Evolutionary conservation across 75 land plant genomes (phyloP).

Genomic region (Pinus albicaulis): DNA sequence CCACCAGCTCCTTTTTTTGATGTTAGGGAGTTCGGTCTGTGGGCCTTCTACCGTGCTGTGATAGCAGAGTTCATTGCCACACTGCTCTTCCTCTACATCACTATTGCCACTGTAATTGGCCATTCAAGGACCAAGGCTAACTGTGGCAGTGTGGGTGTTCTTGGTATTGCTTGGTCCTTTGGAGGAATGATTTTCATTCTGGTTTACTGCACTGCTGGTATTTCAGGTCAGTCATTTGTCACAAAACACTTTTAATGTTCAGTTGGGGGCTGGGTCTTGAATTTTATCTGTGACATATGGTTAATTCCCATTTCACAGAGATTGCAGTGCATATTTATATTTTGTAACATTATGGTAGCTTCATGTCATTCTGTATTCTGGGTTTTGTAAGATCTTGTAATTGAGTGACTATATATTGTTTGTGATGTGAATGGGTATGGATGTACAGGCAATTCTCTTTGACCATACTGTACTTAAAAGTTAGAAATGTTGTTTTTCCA

Average conservation of each 20-base stretch:
- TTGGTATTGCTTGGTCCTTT: slow-evolving; percentile 77
- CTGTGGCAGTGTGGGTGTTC: slow-evolving; percentile 62
- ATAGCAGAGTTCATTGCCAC: slow-evolving; percentile 82
- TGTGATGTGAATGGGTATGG: too few relatives aligned
- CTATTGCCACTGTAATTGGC: slow-evolving; percentile 61
- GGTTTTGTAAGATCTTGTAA: too few relatives aligned
- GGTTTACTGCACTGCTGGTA: slow-evolving; percentile 49
- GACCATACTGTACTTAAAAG: too few relatives aligned
- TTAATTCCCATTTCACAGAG: too few relatives aligned
- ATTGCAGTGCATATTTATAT: too few relatives aligned
- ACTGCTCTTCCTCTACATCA: slow-evolving; percentile 71
- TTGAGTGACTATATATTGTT: too few relatives aligned
- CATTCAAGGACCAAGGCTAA: slow-evolving; percentile 12
- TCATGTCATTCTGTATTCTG: background rate
- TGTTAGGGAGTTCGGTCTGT: slow-evolving; percentile 37
- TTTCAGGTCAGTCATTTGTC: slow-evolving; percentile 19
- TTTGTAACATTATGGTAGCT: too few relatives aligned
- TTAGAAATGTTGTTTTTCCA: too few relatives aligned
- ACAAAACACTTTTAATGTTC: too few relatives aligned
- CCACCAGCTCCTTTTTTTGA: slow-evolving; percentile 52
- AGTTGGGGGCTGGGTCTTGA: background rate
- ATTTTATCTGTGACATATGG: too few relatives aligned
- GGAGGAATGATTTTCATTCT: slow-evolving; percentile 51
- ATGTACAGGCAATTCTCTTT: too few relatives aligned
- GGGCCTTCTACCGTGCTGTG: slow-evolving; percentile 75